Base-by-base conservation (phyloP, 106 monocot species). In the Triglochin maritima region DNA sequence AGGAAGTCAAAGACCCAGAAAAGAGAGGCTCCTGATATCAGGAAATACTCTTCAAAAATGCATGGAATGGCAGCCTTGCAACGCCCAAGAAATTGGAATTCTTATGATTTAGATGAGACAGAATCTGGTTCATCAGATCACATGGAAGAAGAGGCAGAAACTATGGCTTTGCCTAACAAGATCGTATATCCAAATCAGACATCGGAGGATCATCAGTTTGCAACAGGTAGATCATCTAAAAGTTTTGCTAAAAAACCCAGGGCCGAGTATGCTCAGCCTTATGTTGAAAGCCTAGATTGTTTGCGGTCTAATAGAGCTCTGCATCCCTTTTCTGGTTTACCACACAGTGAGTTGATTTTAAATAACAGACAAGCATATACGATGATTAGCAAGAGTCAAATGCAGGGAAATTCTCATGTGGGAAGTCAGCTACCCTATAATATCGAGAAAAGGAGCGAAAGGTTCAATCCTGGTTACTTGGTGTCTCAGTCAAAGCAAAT, bases 111-210 rank as follows among this genome's bases (percentile, higher is more conserved):
- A 29, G 86, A 87, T 16, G 89, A 87, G 57, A 89, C 86, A 15
- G 85, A 85, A 65, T 94, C 93, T 64, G 90, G 90, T 67, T 87
- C 87, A 60, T 87, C 82, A 12, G 90, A 89, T 9, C 69, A 79
- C 41, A 51, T 57, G 57, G 85, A 76, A 41, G 77, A 76, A 59
- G 83, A 74, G 52, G 63, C 9, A 52, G 77, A 72, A 72, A 16
- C 42, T 2, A 60, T 17, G 57, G 56, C 66, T n/a, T 45, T 62
- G 10, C 46, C 8, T n/a, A 80, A 57, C 57, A 74, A 82, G 55
- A 43, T 41, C 47, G 62, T 44, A 15, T 52, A 42, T 66, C 62
- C 64, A 16, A 72, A 41, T 75, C 53, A 52, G 54, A 43, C 45
- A 17, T 47, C 56, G 11, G 68, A 57, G 13, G 67, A 54, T 10